A percentile compares a stretch with the other conserved stretches of the same genome.
These are phyloP conservation scores for Camelina neglecta DNA, from an alignment of 345 rosid species.

Conservation along the genomic window DNA sequence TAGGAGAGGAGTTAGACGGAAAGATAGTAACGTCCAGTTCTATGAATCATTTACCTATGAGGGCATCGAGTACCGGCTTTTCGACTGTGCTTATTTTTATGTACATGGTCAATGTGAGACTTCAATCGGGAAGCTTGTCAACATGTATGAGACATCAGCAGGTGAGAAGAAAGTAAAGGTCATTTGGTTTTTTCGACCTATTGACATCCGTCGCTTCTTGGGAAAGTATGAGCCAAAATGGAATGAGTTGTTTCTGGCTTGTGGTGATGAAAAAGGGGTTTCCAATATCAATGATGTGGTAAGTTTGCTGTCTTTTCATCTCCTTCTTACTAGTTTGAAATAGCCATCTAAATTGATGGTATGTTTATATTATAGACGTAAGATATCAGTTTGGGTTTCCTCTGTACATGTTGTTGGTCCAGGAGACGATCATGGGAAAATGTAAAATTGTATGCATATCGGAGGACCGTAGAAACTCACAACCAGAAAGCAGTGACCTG, in stretches of 20 bases:
- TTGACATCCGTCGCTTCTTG: constrained; percentile 49
- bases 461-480: constrained; percentile 52
- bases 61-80: constrained; percentile 51
- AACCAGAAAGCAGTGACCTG: constrained; percentile 44
- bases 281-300: constrained; percentile 51
- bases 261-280: constrained; percentile 58
- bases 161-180: constrained; percentile 53
- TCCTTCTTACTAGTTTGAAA: not conserved
- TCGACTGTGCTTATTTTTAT: constrained; percentile 51
- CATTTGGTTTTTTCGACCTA: constrained; percentile 65
- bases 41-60: constrained; percentile 51
- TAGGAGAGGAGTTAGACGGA: constrained; percentile 34
- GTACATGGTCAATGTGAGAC: constrained; percentile 40
- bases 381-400: not conserved
- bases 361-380: not conserved
- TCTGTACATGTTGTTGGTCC: constrained; percentile 14
- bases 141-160: constrained; percentile 51
- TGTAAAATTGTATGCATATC: constrained; percentile 62
- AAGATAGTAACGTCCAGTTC: constrained; percentile 33
- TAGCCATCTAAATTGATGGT: constrained; percentile 1
- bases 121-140: constrained; percentile 57
- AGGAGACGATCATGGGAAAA: constrained; percentile 55
- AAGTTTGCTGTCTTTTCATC: constrained; percentile 26
- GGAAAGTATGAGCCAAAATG: constrained; percentile 51
- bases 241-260: constrained; percentile 69